These are phyloP conservation scores for Zarea fungicola DNA, from an alignment of 2,329 filamentous ascomycete genomes.

Conservation along the genomic window DNA sequence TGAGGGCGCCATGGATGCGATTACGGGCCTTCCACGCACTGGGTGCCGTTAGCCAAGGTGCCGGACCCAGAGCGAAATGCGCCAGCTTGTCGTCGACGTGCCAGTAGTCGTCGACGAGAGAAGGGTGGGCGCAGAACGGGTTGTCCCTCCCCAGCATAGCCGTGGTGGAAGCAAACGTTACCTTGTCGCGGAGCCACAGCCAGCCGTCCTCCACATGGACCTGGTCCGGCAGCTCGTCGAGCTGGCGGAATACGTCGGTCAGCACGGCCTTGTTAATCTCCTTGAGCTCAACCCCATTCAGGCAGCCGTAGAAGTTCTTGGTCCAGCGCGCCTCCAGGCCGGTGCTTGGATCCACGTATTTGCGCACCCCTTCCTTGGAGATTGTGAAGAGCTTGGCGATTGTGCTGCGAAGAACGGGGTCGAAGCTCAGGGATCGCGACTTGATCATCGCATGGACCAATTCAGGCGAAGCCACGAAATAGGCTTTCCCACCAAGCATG, in stretches of 20 bases:
- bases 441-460: background rate
- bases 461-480: background rate
- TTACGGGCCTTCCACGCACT: background rate
- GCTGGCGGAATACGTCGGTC: background rate
- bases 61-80: background rate
- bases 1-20: background rate
- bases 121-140: background rate
- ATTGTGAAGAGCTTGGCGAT: background rate
- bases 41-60: background rate
- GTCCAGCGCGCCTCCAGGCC: background rate
- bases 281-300: background rate
- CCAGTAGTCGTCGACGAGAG: background rate
- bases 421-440: background rate
- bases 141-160: background rate
- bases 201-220: background rate
- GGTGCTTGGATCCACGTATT: background rate
- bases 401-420: background rate
- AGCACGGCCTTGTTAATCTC: background rate
- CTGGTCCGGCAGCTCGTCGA: background rate
- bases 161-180: background rate
- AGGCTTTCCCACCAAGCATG: background rate
- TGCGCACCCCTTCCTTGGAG: background rate
- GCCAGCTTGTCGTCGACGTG: background rate
- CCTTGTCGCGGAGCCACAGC: background rate
- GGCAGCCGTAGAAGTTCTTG: background rate